Evolutionary conservation across 768 basidiomycete species (phyloP).

Genomic region (Leucosporidium yakuticum): DNA sequence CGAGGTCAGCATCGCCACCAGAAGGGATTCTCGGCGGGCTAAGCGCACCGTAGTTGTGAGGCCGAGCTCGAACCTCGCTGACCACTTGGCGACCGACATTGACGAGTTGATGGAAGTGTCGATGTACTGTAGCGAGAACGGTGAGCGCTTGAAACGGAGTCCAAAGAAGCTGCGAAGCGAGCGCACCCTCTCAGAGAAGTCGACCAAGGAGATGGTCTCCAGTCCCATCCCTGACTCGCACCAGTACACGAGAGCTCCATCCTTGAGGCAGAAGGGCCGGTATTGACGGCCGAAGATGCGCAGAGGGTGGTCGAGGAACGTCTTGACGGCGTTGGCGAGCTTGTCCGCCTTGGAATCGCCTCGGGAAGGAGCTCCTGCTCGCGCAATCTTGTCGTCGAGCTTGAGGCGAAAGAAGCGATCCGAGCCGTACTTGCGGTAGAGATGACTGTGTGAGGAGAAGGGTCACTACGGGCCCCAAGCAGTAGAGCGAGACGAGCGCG

Average conservation of each 20-base stretch:
- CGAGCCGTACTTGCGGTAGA: conserved; percentile 13
- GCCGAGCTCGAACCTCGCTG: conserved; percentile 27
- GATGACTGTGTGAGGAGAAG: background rate
- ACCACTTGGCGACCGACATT: conserved; percentile 29
- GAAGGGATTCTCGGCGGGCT: background rate
- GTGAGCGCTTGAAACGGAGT: no score
- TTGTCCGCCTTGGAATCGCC: background rate
- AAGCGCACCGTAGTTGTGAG: conserved; percentile 16
- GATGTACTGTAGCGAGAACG: conserved; percentile 10
- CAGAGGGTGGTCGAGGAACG: conserved; percentile 15
- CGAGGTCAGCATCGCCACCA: accelerated
- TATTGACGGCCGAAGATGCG: conserved; percentile 12
- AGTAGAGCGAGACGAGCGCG: no score
- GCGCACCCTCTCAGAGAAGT: conserved; percentile 1
- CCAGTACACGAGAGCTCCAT: conserved; percentile 24
- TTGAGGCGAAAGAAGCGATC: conserved; percentile 29
- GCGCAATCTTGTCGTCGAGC: conserved; percentile 13
- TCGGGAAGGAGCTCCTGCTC: background rate
- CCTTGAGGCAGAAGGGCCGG: conserved; percentile 26
- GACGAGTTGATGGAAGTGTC: conserved; percentile 10
- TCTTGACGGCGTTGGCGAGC: background rate
- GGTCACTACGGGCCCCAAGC: no score
- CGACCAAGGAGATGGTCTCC: conserved; percentile 6
- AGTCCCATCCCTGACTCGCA: conserved; percentile 13
- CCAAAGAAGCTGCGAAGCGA: no score